These are phyloP conservation scores for Boletus subparvulus DNA, from an alignment of 768 basidiomycete species.

Conservation along the genomic window DNA sequence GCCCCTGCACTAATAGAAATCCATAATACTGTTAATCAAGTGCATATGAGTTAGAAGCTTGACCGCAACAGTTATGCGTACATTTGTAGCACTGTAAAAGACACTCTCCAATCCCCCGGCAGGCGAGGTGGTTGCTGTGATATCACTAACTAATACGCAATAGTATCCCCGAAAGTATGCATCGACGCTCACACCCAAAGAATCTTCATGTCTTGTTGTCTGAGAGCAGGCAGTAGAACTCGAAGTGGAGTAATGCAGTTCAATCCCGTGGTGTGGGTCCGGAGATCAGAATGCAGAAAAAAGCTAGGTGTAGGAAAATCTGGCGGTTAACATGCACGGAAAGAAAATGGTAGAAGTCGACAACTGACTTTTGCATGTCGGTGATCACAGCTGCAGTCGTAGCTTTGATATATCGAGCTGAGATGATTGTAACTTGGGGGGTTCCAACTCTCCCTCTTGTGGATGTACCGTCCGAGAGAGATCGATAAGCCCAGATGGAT, in stretches of 20 bases:
- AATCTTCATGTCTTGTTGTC: constrained; percentile 52
- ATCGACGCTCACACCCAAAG: constrained; percentile 68
- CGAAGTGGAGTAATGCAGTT: constrained; percentile 56
- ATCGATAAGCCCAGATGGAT: constrained; percentile 62
- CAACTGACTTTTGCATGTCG: constrained; percentile 72
- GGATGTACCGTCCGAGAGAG: constrained; percentile 53
- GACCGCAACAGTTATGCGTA: constrained; percentile 30
- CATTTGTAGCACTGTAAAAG: constrained; percentile 54
- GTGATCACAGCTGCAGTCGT: constrained; percentile 59
- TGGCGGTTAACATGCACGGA: constrained; percentile 4
- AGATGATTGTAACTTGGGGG: constrained; percentile 33
- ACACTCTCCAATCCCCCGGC: constrained; percentile 56
- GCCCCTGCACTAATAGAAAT: constrained; percentile 27
- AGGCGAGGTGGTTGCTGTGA: constrained; percentile 63
- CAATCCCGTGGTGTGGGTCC: constrained; percentile 54
- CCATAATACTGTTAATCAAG: constrained; percentile 45
- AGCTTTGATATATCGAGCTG: constrained; percentile 53
- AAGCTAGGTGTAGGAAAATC: constrained; percentile 39
- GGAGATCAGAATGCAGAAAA: constrained; percentile 62
- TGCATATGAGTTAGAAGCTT: not conserved
- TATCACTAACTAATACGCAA: constrained; percentile 55
- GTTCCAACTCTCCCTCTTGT: constrained; percentile 20
- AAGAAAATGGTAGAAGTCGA: not conserved
- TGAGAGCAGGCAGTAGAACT: constrained; percentile 46
- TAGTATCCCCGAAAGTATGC: constrained; percentile 67